Percentiles rank a stretch among this genome's conserved stretches.
Conservation (phyloP, 2,329 filamentous ascomycete species). For the Curvularia spicifera region DNA sequence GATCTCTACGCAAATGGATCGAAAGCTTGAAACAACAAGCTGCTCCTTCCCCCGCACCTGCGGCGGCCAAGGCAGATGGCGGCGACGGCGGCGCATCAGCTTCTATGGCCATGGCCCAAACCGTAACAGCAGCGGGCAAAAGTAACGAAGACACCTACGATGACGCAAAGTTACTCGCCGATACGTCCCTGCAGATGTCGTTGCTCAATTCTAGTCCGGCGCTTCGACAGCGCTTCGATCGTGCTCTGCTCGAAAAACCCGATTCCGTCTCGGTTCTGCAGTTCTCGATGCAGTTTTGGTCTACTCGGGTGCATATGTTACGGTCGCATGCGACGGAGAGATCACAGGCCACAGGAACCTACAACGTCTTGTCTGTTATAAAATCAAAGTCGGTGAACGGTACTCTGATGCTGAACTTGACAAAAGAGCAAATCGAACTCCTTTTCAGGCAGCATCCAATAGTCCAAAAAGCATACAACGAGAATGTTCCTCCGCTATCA, state of each 20-base stretch:
- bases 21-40: slow-evolving; percentile 66
- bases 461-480: slow-evolving; percentile 88
- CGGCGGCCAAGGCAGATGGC: slow-evolving; percentile 34
- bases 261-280: slow-evolving; percentile 79
- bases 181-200: slow-evolving; percentile 85
- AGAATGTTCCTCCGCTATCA: slow-evolving; percentile 77
- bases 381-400: slow-evolving; percentile 79
- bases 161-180: slow-evolving; percentile 75
- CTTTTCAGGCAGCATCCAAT: slow-evolving; percentile 94
- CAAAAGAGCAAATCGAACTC: slow-evolving; percentile 87
- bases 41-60: slow-evolving; percentile 46
- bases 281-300: slow-evolving; percentile 95
- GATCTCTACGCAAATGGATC: slow-evolving; percentile 78
- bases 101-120: slow-evolving; percentile 79
- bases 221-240: slow-evolving; percentile 84
- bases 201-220: slow-evolving; percentile 79
- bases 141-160: slow-evolving; percentile 74
- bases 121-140: slow-evolving; percentile 57
- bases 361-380: slow-evolving; percentile 91
- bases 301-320: slow-evolving; percentile 81
- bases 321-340: slow-evolving; percentile 90
- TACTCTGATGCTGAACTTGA: slow-evolving; percentile 77
- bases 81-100: slow-evolving; percentile 57
- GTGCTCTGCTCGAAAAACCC: slow-evolving; percentile 81
- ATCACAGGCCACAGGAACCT: slow-evolving; percentile 83